Evolutionary conservation across 2,329 filamentous ascomycete species (phyloP), one percentile per base, ranked within the genome.

Genomic region (Cytospora leucostoma): DNA sequence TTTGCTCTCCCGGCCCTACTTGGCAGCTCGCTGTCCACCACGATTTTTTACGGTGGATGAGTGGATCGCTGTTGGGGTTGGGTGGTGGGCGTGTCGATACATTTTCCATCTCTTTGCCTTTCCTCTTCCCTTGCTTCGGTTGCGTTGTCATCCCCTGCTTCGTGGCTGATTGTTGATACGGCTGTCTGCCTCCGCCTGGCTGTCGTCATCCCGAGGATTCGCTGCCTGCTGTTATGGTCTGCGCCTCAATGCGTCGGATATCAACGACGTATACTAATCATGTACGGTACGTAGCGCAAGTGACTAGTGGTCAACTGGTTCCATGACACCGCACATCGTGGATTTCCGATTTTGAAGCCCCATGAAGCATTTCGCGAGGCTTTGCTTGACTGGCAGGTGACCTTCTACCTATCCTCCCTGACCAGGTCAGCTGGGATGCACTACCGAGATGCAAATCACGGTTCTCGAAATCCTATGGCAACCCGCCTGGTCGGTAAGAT

Each of bases 1-100:
- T 79, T 77, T 79, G 75, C 76, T 77, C 73, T 77, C 77, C 73
- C 73, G 67, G 69, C 69, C 70, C 68, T 51, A 53, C 62, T 27
- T 49, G 65, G 56, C 34, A 33, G 17, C 53, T 52, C 56, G 12
- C 34, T 40, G 37, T 52, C 49, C 19, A 44, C 38, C 59, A 50
- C 56, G 65, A 66, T 65, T 65, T 65, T 62, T 66, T 21, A 57
- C 21, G 65, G 55, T 55, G 37, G 56, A 40, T 32, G 35, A 27
- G 35, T 13, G 37, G 62, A 34, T 49, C 12, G 56, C 27, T 59
- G 58, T 62, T 35, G 62, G 44, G 52, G 59, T 34, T 62, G 65
- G 65, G 65, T 66, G 65, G 65, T 66, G 57, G 59, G 62, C 54
- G 58, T 51, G 65, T 65, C 62, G 65, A 60, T 59, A 66, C 65